A percentile compares a stretch with the other conserved stretches of the same genome.
Evolutionary conservation across 441 rosid genomes (phyloP).

Genomic region (Euphorbia corollata): DNA sequence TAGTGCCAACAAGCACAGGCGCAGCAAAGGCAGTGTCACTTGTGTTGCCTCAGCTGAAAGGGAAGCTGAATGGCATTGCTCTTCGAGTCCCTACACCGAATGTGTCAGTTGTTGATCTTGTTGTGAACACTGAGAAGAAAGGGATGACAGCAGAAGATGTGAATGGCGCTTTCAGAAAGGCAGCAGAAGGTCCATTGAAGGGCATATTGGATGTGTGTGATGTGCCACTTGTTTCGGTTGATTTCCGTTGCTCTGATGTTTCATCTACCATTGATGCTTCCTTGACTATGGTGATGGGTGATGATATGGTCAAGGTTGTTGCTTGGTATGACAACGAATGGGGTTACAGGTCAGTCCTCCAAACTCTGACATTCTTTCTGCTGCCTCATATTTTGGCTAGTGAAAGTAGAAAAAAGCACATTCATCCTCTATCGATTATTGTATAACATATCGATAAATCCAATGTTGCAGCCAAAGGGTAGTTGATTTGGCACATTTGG

Average conservation of each 20-base stretch:
- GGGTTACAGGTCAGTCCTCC: conserved; percentile 99
- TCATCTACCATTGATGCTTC: conserved; percentile 92
- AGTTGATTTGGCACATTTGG: conserved; percentile 93
- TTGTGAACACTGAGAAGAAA: conserved; percentile 74
- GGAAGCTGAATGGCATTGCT: conserved; percentile 94
- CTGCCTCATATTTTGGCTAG: too few species aligned
- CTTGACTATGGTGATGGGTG: conserved; percentile 96
- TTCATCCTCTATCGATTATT: too few species aligned
- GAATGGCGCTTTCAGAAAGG: conserved; percentile 82
- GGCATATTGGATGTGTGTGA: conserved; percentile 84
- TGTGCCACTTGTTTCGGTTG: conserved; percentile 76
- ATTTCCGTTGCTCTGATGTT: conserved; percentile 86
- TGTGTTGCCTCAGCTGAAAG: conserved; percentile 92
- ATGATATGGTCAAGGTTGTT: conserved; percentile 92
- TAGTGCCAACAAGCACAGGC: conserved; percentile 95
- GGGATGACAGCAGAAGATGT: conserved; percentile 84
- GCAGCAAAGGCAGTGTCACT: conserved; percentile 97
- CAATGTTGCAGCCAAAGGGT: conserved; percentile 75
- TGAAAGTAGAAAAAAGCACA: too few species aligned
- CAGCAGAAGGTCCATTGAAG: conserved; percentile 77
- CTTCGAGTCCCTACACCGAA: conserved; percentile 98
- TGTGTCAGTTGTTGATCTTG: conserved; percentile 89
- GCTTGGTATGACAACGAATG: conserved; percentile 99
- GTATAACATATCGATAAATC: too few species aligned
- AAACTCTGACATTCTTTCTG: too few species aligned